phyloP scores from a whole-genome alignment of 805 yeast genomes.

The Wickerhamiella parazyma region DNA sequence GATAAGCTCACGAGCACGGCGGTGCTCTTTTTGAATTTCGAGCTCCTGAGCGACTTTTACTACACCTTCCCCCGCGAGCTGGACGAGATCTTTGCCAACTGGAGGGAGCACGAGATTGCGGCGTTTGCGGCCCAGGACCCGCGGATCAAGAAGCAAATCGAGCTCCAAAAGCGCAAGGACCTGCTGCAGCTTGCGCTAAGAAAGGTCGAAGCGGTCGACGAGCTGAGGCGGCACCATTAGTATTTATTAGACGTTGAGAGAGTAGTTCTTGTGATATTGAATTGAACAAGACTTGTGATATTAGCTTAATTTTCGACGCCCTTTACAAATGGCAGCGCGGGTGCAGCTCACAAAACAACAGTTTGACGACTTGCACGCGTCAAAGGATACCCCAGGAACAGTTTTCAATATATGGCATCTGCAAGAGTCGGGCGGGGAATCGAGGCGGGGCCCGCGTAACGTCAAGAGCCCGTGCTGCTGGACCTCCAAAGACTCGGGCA shows the following conservation, averaged over 20 bases:
- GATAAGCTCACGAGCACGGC: constrained; percentile 89
- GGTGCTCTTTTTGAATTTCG: constrained; percentile 83
- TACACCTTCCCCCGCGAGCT: constrained; percentile 92
- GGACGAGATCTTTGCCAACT: constrained; percentile 55
- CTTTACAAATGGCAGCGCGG: background rate
- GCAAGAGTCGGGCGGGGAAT: constrained; percentile 7
- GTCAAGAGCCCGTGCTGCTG: constrained; percentile 1
- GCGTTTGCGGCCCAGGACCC: constrained; percentile 90
- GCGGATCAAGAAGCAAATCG: constrained; percentile 76
- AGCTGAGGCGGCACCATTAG: constrained; percentile 19
- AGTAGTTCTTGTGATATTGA: too few relatives aligned
- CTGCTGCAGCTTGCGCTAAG: constrained; percentile 67
- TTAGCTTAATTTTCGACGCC: too few relatives aligned
- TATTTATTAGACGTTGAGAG: too few relatives aligned
- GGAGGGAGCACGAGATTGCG: constrained; percentile 69
- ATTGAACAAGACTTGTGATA: too few relatives aligned
- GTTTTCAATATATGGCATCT: constrained; percentile 8
- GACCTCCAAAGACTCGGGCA: constrained; percentile 2
- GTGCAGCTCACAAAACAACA: constrained; percentile 1
- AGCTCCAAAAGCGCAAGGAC: constrained; percentile 85
- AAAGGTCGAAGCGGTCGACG: constrained; percentile 75
- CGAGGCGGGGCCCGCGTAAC: background rate
- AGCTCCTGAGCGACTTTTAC: constrained; percentile 83
- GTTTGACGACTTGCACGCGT: constrained; percentile 1
- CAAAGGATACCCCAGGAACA: constrained; percentile 4